These are phyloP conservation scores for Mucor indicus DNA, from an alignment of 371 early-diverging fungal species.

Conservation along the genomic window DNA sequence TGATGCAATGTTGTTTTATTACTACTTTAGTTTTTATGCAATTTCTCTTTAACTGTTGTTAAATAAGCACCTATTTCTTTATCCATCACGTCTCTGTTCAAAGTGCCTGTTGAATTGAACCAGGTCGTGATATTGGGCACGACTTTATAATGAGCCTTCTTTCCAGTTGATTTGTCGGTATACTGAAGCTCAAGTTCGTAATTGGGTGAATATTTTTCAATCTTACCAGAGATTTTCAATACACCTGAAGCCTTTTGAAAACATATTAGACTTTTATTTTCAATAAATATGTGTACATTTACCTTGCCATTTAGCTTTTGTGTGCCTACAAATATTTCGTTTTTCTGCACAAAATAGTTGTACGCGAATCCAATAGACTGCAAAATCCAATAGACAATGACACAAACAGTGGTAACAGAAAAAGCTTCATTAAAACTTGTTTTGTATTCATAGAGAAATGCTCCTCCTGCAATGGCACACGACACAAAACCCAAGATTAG, in stretches of 20 bases:
- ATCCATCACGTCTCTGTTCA: conserved; percentile 21
- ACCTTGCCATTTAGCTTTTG: conserved; percentile 26
- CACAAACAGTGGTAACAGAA: conserved; percentile 23
- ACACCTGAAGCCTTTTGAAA: conserved; percentile 12
- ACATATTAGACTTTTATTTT: neutral
- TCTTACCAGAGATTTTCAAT: conserved; percentile 20
- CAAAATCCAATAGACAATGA: conserved; percentile 32
- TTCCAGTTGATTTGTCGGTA: conserved; percentile 14
- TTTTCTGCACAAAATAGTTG: conserved; percentile 26
- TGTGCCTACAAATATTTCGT: conserved; percentile 36
- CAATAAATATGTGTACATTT: neutral
- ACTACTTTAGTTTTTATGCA: conserved; percentile 23
- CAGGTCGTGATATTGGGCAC: conserved; percentile 28
- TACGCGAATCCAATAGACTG: conserved; percentile 25
- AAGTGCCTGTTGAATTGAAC: conserved; percentile 32
- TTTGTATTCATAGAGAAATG: conserved; percentile 39
- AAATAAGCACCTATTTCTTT: conserved; percentile 22
- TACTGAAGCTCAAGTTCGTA: conserved; percentile 23
- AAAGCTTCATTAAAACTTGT: conserved; percentile 33
- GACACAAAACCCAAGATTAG: conserved; percentile 40
- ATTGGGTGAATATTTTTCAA: conserved; percentile 23
- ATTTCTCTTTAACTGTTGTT: conserved; percentile 6
- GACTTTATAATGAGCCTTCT: conserved; percentile 6
- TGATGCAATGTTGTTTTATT: too few relatives aligned
- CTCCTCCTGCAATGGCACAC: conserved; percentile 34